Percentiles rank a stretch among this genome's conserved stretches.
These are phyloP conservation scores for Poa pratensis DNA, from an alignment of 176 grass and related monocot genomes.

Conservation along the genomic window DNA sequence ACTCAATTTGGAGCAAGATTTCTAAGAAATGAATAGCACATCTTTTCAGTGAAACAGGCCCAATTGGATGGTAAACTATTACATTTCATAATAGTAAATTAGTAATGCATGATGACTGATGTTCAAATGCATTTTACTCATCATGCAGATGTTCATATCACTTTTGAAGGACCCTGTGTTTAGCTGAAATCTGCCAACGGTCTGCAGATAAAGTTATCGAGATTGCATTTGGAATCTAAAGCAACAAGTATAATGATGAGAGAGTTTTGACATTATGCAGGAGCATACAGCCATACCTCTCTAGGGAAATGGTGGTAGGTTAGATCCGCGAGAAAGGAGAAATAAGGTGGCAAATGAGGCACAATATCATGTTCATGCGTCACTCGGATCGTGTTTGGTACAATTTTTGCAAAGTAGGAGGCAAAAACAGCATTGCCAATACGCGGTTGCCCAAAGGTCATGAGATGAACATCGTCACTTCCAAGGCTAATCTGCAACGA, in stretches of 20 bases:
- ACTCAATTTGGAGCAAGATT: background rate
- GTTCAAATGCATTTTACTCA: background rate
- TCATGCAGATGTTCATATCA: background rate
- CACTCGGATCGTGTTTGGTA: conserved; percentile 61
- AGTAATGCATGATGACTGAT: background rate
- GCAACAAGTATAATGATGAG: background rate
- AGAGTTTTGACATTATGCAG: background rate
- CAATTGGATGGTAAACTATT: background rate
- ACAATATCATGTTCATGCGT: conserved; percentile 67
- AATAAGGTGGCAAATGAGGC: conserved; percentile 76
- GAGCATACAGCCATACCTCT: conserved; percentile 40
- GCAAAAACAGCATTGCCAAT: conserved; percentile 69
- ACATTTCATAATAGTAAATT: conserved; percentile 12
- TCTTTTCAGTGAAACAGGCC: background rate
- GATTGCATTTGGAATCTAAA: background rate
- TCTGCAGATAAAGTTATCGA: background rate
- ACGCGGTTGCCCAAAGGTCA: conserved; percentile 73
- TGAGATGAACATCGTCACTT: conserved; percentile 51
- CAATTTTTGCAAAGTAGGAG: conserved; percentile 51
- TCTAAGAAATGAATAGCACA: background rate
- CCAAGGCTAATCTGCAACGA: conserved; percentile 40
- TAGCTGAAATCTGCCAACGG: background rate
- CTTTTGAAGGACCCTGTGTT: background rate
- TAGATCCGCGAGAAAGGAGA: conserved; percentile 46
- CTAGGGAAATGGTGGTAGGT: conserved; percentile 73